phyloP scores from a whole-genome alignment of 768 basidiomycete genomes.

The Porpolomopsis calyptriformis region DNA sequence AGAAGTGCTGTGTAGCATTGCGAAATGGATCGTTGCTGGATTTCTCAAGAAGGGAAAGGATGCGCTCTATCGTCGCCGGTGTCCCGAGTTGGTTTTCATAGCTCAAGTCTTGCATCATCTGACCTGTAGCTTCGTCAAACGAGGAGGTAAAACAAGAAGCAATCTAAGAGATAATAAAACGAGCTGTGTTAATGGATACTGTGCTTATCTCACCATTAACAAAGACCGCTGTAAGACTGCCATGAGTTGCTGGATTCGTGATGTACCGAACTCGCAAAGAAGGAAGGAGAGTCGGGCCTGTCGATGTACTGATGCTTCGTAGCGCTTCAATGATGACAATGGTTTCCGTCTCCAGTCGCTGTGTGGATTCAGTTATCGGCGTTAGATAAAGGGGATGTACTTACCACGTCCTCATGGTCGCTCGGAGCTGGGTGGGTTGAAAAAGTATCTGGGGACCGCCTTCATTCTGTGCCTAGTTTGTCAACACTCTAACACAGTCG shows the following conservation, averaged over 20 bases:
- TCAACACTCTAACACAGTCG: slow-evolving; percentile 2
- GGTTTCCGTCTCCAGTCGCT: slow-evolving; percentile 35
- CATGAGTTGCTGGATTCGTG: slow-evolving; percentile 34
- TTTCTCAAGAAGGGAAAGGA: slow-evolving; percentile 23
- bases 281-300: slow-evolving; percentile 29
- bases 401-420: slow-evolving; percentile 32
- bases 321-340: slow-evolving; percentile 28
- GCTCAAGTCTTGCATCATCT: slow-evolving; percentile 11
- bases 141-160: slow-evolving; percentile 34
- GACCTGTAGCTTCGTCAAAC: slow-evolving; percentile 21
- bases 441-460: slow-evolving; percentile 36
- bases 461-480: slow-evolving; percentile 8
- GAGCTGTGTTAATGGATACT: background rate
- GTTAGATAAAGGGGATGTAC: slow-evolving; percentile 8
- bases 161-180: slow-evolving; percentile 23
- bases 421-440: slow-evolving; percentile 31
- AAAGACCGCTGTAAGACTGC: slow-evolving; percentile 32
- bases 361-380: slow-evolving; percentile 4
- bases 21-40: slow-evolving; percentile 26
- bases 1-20: slow-evolving; percentile 21
- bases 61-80: slow-evolving; percentile 14
- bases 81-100: slow-evolving; percentile 10
- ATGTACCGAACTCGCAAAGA: slow-evolving; percentile 26
- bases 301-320: slow-evolving; percentile 28
- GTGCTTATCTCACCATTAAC: slow-evolving; percentile 26